Conservation (phyloP, 768 basidiomycete genomes). For the Mycena venus region DNA sequence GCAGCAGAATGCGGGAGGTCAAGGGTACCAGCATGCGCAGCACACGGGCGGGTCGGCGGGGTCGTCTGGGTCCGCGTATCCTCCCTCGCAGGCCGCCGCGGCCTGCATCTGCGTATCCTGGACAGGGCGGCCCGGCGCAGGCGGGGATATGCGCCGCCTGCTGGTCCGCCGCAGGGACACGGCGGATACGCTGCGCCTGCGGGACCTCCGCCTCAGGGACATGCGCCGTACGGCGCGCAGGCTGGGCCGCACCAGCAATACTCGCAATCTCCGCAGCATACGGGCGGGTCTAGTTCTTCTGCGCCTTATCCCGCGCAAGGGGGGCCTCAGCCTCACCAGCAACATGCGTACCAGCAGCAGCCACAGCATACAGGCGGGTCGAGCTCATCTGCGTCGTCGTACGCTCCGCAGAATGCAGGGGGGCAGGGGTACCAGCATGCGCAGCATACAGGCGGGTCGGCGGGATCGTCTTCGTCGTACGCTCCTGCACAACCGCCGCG, state of each 20-base stretch:
- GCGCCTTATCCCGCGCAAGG: constrained; percentile 18
- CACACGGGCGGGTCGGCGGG: constrained; percentile 21
- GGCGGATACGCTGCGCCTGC: neutral
- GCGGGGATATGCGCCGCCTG: neutral
- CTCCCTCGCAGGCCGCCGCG: constrained; percentile 15
- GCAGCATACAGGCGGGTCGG: constrained; percentile 24
- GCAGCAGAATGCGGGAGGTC: neutral
- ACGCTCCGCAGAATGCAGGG: neutral
- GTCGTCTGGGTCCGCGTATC: neutral
- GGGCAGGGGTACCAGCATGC: constrained; percentile 14
- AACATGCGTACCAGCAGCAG: constrained; percentile 5
- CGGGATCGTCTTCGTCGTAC: neutral
- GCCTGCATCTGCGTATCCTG: neutral
- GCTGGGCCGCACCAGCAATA: neutral
- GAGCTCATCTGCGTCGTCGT: constrained; percentile 3
- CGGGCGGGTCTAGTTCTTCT: constrained; percentile 9
- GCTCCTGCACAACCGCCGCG: constrained; percentile 27
- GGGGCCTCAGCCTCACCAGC: constrained; percentile 33
- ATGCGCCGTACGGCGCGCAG: neutral
- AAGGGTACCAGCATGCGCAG: constrained; percentile 20
- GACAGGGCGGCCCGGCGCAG: neutral
- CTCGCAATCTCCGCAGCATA: neutral
- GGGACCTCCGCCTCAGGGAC: neutral
- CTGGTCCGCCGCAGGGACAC: neutral
- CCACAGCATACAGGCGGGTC: constrained; percentile 19